Conservation (phyloP, 1,284 basidiomycete species). For the Spongiforma sp. region DNA sequence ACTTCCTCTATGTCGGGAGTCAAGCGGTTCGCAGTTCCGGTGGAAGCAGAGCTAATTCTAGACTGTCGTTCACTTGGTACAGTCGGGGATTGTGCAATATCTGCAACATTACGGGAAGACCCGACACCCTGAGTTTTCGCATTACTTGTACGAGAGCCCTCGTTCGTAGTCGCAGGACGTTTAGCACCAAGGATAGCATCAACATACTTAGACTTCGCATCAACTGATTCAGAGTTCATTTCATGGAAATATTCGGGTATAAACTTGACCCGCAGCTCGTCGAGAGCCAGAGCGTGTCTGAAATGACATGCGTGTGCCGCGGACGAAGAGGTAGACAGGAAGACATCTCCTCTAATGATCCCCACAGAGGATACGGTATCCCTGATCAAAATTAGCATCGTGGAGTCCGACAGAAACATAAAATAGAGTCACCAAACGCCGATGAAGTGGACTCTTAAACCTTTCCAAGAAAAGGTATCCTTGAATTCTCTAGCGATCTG, state of each 20-base stretch:
- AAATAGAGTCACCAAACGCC: conserved; percentile 36
- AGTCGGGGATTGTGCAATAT: not conserved
- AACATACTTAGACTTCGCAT: not conserved
- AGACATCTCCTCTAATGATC: conserved; percentile 18
- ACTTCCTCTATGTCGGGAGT: not conserved
- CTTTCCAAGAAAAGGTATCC: conserved; percentile 6
- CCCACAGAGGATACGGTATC: conserved; percentile 45
- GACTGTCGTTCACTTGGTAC: not conserved
- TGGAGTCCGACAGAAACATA: not conserved
- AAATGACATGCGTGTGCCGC: conserved; percentile 17
- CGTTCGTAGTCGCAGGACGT: not conserved
- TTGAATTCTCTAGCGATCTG: conserved; percentile 3
- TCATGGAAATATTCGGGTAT: conserved; percentile 3
- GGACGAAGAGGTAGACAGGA: conserved; percentile 19
- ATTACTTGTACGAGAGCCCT: not conserved
- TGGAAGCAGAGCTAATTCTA: not conserved
- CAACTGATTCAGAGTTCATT: not conserved
- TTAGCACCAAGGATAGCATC: not conserved
- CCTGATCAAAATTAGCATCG: conserved; percentile 29
- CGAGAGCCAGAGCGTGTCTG: not conserved
- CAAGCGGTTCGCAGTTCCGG: not conserved
- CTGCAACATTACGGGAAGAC: not conserved
- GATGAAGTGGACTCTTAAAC: conserved; percentile 39
- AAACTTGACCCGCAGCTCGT: conserved; percentile 2
- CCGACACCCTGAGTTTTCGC: not conserved